phyloP scores from a whole-genome alignment of 208 protist genomes.

The Leishmania amazonensis region DNA sequence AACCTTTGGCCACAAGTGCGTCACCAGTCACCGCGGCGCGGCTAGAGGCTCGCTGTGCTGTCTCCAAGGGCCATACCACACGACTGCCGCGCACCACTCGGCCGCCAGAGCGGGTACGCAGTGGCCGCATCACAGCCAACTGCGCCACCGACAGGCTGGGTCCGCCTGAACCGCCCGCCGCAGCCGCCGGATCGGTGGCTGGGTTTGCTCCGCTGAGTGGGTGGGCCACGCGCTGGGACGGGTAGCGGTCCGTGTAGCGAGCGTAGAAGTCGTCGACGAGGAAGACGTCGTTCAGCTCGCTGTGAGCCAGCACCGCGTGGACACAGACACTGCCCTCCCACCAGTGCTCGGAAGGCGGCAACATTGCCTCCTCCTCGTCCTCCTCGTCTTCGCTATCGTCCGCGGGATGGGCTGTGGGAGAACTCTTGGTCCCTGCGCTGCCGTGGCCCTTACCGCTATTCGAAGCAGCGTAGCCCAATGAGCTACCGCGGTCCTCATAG shows the following conservation, averaged over 20 bases:
- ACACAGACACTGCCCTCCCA: conserved; percentile 87
- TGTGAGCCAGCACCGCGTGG: conserved; percentile 67
- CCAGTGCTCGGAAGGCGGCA: conserved; percentile 28
- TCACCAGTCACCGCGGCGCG: conserved; percentile 13
- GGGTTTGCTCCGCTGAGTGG: conserved; percentile 13
- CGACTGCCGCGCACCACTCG: conserved; percentile 57
- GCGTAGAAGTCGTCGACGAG: conserved; percentile 91
- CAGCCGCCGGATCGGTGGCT: neutral
- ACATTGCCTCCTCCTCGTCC: conserved; percentile 54
- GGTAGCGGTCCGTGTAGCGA: conserved; percentile 62
- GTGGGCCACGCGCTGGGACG: conserved; percentile 41
- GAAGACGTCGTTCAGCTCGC: conserved; percentile 85
- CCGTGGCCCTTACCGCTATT: neutral
- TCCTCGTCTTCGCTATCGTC: conserved; percentile 32
- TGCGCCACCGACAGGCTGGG: conserved; percentile 38
- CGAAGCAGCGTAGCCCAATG: neutral
- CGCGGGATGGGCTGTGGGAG: neutral
- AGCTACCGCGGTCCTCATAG: neutral
- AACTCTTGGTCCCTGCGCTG: too few species aligned
- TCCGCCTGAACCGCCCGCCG: neutral
- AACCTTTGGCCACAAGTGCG: neutral
- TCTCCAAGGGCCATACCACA: conserved; percentile 41
- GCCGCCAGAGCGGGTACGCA: conserved; percentile 53
- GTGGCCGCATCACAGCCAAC: conserved; percentile 57
- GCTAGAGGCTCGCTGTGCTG: conserved; percentile 46